Evolutionary conservation across 2,329 filamentous ascomycete genomes (phyloP).

Genomic region (Colletotrichum zoysiae): DNA sequence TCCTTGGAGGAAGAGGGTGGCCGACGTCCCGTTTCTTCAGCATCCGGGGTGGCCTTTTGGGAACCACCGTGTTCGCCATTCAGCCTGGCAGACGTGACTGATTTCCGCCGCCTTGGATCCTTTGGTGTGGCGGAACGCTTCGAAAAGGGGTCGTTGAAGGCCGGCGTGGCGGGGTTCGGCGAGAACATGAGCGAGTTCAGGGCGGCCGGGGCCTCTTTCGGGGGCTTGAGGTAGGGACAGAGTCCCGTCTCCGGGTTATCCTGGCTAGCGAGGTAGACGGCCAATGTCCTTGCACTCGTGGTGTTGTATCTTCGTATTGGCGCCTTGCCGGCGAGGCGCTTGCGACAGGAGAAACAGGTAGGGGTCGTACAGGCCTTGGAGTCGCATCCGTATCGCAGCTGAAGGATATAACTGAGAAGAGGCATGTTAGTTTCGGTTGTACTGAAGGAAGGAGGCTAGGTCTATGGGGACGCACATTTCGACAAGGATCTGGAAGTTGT

Average conservation of each 20-base stretch:
- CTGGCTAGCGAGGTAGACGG: conserved; percentile 83
- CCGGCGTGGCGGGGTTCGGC: conserved; percentile 48
- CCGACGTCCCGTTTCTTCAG: conserved; percentile 13
- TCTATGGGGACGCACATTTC: conserved; percentile 66
- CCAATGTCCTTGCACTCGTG: conserved; percentile 84
- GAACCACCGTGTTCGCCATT: conserved; percentile 17
- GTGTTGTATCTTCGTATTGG: conserved; percentile 84
- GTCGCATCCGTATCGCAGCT: conserved; percentile 86
- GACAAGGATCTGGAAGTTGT: conserved; percentile 75
- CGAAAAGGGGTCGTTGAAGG: conserved; percentile 37
- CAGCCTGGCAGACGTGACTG: conserved; percentile 6
- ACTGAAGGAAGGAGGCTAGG: conserved; percentile 32
- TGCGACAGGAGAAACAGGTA: conserved; percentile 85
- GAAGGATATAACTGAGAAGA: conserved; percentile 75
- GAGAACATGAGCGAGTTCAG: conserved; percentile 62
- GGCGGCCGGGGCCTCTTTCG: conserved; percentile 59
- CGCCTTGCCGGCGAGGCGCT: conserved; percentile 72
- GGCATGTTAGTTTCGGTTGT: conserved; percentile 40
- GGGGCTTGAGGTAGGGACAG: conserved; percentile 66
- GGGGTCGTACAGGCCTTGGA: conserved; percentile 76
- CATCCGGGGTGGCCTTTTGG: conserved; percentile 1
- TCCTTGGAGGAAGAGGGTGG: conserved; percentile 4
- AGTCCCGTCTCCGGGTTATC: conserved; percentile 80
- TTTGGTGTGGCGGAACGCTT: conserved; percentile 36
- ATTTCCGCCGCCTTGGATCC: conserved; percentile 27